Conservation (phyloP, 768 basidiomycete species). For the Heimioporus sp. region DNA sequence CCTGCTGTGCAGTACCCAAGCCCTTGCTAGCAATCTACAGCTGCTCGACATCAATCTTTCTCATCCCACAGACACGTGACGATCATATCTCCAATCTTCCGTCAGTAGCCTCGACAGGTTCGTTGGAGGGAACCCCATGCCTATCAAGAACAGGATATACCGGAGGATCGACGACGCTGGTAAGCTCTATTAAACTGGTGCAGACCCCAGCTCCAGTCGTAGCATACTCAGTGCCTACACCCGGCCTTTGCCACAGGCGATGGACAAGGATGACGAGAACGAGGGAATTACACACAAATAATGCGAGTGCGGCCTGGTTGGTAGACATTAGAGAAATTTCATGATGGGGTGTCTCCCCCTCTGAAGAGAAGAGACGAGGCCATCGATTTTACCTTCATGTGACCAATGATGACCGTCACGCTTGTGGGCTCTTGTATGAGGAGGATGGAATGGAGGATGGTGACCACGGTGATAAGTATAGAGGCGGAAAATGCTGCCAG, state of each 20-base stretch:
- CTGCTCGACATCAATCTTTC: not conserved
- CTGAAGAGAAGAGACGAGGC: not conserved
- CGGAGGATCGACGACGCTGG: constrained; percentile 16
- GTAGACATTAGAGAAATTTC: not conserved
- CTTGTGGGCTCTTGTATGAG: constrained; percentile 9
- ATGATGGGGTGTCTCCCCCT: not conserved
- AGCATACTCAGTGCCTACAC: not conserved
- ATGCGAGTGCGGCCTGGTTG: constrained; percentile 16
- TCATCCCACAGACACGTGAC: not conserved
- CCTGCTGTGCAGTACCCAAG: not conserved
- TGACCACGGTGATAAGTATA: constrained; percentile 18
- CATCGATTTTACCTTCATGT: constrained; percentile 19
- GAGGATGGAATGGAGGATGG: constrained; percentile 23
- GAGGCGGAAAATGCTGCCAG: constrained; percentile 20
- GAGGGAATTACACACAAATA: constrained; percentile 22
- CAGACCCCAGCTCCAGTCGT: not conserved
- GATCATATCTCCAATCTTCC: too few species aligned
- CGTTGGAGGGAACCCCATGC: too few species aligned
- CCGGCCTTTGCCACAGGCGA: constrained; percentile 6
- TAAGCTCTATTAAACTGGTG: constrained; percentile 6
- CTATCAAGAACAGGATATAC: not conserved
- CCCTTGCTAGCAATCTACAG: not conserved
- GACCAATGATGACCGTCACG: constrained; percentile 15
- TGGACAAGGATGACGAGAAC: constrained; percentile 17
- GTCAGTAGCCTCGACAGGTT: too few species aligned